Conservation (phyloP, 306 rosid species). For the Sicyos edulis region DNA sequence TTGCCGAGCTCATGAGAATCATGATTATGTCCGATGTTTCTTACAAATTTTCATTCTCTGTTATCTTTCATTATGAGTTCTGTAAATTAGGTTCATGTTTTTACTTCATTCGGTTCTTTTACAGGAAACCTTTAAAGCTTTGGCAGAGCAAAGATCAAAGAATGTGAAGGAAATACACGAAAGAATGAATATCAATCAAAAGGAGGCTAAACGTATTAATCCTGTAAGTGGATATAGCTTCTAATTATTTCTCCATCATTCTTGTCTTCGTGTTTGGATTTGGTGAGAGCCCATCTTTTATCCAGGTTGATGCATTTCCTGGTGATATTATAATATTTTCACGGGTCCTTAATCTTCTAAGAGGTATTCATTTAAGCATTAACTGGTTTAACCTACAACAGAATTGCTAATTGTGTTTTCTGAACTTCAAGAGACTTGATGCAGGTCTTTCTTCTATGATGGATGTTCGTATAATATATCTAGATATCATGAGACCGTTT, state of each 20-base stretch:
- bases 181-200: constrained; percentile 66
- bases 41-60: constrained; percentile 18
- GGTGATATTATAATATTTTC: constrained; percentile 94
- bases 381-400: not conserved
- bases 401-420: not conserved
- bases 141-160: constrained; percentile 63
- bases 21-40: constrained; percentile 12
- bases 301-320: constrained; percentile 94
- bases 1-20: constrained; percentile 18
- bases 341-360: constrained; percentile 89
- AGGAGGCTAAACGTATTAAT: constrained; percentile 83
- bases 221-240: constrained; percentile 62
- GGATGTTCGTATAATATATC: constrained; percentile 71
- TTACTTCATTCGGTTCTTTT: constrained; percentile 19
- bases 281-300: constrained; percentile 15
- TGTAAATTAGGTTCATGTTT: constrained; percentile 15
- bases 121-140: constrained; percentile 62
- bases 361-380: constrained; percentile 51
- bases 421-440: constrained; percentile 31
- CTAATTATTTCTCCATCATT: constrained; percentile 16
- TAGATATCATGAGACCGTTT: constrained; percentile 96
- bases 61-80: constrained; percentile 19
- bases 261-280: constrained; percentile 20
- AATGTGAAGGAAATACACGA: constrained; percentile 83
- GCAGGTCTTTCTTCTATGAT: constrained; percentile 82